Conservation (phyloP, 495 filamentous ascomycete species). For the Hypoxylon cercidicola region DNA sequence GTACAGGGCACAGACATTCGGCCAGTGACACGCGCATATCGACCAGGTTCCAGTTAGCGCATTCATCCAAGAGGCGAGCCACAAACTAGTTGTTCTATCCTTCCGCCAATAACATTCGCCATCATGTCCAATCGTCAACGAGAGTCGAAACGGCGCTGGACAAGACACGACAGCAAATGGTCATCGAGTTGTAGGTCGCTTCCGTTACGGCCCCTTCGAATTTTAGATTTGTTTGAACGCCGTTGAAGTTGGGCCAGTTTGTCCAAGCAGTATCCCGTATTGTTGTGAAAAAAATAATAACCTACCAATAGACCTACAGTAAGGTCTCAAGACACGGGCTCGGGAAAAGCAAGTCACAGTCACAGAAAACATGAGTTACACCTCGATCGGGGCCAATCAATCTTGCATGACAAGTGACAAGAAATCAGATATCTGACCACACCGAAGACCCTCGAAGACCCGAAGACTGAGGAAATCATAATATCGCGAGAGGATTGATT, state of each 20-base stretch:
- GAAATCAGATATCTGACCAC: constrained; percentile 4
- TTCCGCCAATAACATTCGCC: constrained; percentile 20
- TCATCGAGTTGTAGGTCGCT: constrained; percentile 12
- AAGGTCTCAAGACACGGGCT: constrained; percentile 28
- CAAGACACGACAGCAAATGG: constrained; percentile 28
- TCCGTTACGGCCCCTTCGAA: constrained; percentile 19
- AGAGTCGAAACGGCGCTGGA: constrained; percentile 30
- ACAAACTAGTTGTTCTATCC: constrained; percentile 12
- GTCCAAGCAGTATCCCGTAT: constrained; percentile 1
- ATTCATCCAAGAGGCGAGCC: constrained; percentile 26
- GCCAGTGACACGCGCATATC: constrained; percentile 28
- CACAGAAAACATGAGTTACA: constrained; percentile 27
- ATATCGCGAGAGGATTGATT: constrained; percentile 19
- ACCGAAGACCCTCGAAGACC: neutral
- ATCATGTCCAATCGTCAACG: constrained; percentile 7
- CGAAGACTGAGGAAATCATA: constrained; percentile 10
- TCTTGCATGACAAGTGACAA: constrained; percentile 32
- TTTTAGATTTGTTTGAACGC: constrained; percentile 22
- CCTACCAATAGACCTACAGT: constrained; percentile 31
- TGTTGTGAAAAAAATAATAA: constrained; percentile 26
- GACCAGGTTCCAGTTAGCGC: constrained; percentile 37
- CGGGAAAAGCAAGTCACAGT: constrained; percentile 30
- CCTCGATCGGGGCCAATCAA: constrained; percentile 40
- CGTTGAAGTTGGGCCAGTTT: constrained; percentile 4
- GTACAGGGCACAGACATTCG: constrained; percentile 17